Evolutionary conservation across 495 filamentous ascomycete genomes (phyloP), one percentile per base, ranked within the genome.

Genomic region (Lindgomyces ingoldianus): DNA sequence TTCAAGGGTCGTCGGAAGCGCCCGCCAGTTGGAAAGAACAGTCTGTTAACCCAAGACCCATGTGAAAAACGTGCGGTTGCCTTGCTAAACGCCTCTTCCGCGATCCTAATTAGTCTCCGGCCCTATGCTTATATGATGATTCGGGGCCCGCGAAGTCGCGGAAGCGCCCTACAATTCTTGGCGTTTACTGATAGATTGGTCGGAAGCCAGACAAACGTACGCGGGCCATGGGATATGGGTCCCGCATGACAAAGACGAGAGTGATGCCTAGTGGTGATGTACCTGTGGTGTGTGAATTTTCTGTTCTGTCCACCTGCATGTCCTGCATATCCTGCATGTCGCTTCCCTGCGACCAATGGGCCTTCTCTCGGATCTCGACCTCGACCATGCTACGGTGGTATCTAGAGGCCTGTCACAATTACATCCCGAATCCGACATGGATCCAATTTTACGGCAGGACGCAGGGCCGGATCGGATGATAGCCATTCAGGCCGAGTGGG

Each of bases 11-110:
- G 44, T 51, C 55, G 55, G 60, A 49, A 63, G 29, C 49, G 54
- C n/a, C 25, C 48, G 52, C 55, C 51, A 46, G 41, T 29, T 10
- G 53, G 29, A 44, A 36, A 64, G 47, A 18, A 48, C 19, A 58
- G 60, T 6, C n/a, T 41, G 39, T 51, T 45, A 18, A 47, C 4
- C 14, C 45, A 63, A 45, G 36, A 55, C 33, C 65, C 54, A 44
- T 22, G 60, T 47, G 54, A 39, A 55, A 26, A 64, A 45, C 55
- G 49, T 62, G 66, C 46, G 61, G 66, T 60, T 69, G 66, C 60
- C 66, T 69, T 61, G 55, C 18, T 50, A 26, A 39, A 63, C 60
- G 66, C 66, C 66, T 69, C 61, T 57, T 64, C 56, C 58, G 55
- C 49, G 44, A 49, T 41, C 33, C 49, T 21, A 53, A 26, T 14